Evolutionary conservation across 306 rosid genomes (phyloP), one percentile per base, ranked within the genome.

Genomic region (Geum urbanum): DNA sequence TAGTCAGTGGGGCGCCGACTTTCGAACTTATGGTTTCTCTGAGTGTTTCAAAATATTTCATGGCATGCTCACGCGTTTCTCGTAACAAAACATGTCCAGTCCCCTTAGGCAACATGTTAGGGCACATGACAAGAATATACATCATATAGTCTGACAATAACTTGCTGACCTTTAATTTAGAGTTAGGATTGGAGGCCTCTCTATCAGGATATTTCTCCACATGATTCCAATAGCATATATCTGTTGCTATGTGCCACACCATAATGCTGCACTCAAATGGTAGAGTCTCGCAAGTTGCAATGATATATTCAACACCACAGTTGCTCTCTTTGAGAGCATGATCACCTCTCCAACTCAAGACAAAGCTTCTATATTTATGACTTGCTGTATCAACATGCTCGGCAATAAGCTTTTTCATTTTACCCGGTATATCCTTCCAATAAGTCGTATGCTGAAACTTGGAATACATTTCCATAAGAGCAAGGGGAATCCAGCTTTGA

Each of bases 271-370:
- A 32, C 2, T 59, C 65, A 5, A 59, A 59, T 8, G 54, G 54
- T 50, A 50, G n/a, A n/a, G n/a, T n/a, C n/a, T n/a, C n/a, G n/a
- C n/a, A n/a, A n/a, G n/a, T n/a, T n/a, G n/a, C n/a, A n/a, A 14
- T 50, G 54, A 50, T 15, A 50, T 50, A 52, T 18, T 82, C 77
- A 32, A 5, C 20, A 70, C 39, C 13, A 2, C 74, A 81, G 75
- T 76, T 86, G 82, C 66, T 73, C 71, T 1, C 82, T 77, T 68
- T 88, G 81, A 50, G 88, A 88, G 39, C 40, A 57, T 20, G 83
- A 65, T 80, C 75, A 11, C 89, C 95, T 37, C 87, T 79, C 40
- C 84, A 72, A 52, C 62, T 77, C 71, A 88, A 82, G 4, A 85
- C 84, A 73, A 14, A 20, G 72, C 80, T 7, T 50, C 16, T 50